Evolutionary conservation across 2,329 filamentous ascomycete species (phyloP).

Genomic region (Proliferodiscus dingleyae): DNA sequence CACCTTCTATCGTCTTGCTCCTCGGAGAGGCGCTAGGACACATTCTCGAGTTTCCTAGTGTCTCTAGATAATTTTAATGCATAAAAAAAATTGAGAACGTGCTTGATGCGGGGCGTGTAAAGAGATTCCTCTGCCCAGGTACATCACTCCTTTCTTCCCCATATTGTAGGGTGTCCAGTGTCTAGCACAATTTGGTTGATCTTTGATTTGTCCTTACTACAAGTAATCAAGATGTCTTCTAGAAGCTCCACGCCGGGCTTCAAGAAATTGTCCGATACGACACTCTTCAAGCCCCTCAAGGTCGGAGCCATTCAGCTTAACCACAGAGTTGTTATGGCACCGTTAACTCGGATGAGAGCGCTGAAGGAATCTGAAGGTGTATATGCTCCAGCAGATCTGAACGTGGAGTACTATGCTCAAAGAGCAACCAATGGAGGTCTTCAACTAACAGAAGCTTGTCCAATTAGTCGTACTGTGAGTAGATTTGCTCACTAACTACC

Average conservation of each 20-base stretch:
- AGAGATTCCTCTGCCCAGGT: too few relatives aligned
- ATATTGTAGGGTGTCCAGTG: too few relatives aligned
- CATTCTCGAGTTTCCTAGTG: too few relatives aligned
- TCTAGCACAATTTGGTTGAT: too few relatives aligned
- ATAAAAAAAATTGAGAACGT: too few relatives aligned
- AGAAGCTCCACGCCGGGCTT: constrained; percentile 15
- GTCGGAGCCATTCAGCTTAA: constrained; percentile 34
- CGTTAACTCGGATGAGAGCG: constrained; percentile 19
- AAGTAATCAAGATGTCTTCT: constrained; percentile 13
- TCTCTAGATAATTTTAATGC: too few relatives aligned
- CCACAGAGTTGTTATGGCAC: constrained; percentile 48
- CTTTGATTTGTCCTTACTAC: too few relatives aligned
- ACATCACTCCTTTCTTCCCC: too few relatives aligned
- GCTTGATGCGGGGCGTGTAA: too few relatives aligned
- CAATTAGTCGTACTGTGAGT: constrained; percentile 37
- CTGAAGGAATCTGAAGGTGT: constrained; percentile 28
- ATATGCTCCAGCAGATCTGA: constrained; percentile 42
- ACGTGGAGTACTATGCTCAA: constrained; percentile 47
- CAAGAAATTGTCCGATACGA: constrained; percentile 16
- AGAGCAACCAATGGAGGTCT: constrained; percentile 50
- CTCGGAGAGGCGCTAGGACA: too few relatives aligned
- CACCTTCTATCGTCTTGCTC: too few relatives aligned
- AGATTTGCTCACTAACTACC: background rate
- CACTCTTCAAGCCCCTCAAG: constrained; percentile 38
- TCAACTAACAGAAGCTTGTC: constrained; percentile 51